phyloP scores from a whole-genome alignment of 2,329 filamentous ascomycete species.

The Colletotrichum scovillei region DNA sequence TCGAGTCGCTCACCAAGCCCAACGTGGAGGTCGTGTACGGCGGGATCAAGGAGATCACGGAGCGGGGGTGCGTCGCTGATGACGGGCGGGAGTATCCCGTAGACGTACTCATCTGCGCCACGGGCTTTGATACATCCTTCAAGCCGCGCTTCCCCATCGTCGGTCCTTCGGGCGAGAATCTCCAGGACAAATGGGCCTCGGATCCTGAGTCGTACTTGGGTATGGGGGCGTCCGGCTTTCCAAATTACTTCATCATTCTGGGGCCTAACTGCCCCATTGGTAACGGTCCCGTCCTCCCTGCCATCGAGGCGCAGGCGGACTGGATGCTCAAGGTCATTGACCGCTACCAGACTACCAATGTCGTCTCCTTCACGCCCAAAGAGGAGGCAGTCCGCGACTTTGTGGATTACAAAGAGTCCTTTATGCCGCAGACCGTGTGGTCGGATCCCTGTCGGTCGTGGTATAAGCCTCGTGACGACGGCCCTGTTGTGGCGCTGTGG shows the following conservation, averaged over 20 bases:
- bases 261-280: slow-evolving; percentile 54
- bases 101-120: slow-evolving; percentile 41
- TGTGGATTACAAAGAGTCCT: slow-evolving; percentile 55
- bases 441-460: slow-evolving; percentile 50
- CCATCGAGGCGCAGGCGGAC: slow-evolving; percentile 59
- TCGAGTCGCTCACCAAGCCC: slow-evolving; percentile 39
- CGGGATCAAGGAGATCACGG: slow-evolving; percentile 44
- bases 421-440: slow-evolving; percentile 59
- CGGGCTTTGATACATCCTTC: slow-evolving; percentile 43
- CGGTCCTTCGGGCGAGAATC: slow-evolving; percentile 49
- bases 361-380: slow-evolving; percentile 57
- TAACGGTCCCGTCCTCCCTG: slow-evolving; percentile 52
- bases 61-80: slow-evolving; percentile 41
- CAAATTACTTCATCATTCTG: slow-evolving; percentile 48
- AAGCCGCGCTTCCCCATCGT: slow-evolving; percentile 54
- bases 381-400: slow-evolving; percentile 61
- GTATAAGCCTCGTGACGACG: slow-evolving; percentile 35
- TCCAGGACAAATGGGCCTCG: slow-evolving; percentile 43
- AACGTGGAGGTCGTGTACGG: slow-evolving; percentile 49
- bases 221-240: slow-evolving; percentile 41
- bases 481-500: slow-evolving; percentile 35
- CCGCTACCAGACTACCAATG: slow-evolving; percentile 60
- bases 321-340: slow-evolving; percentile 62
- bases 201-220: slow-evolving; percentile 46
- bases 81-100: slow-evolving; percentile 42